These are phyloP conservation scores for Jamesozyma hellenica DNA, from an alignment of 805 yeast genomes.

Conservation along the genomic window DNA sequence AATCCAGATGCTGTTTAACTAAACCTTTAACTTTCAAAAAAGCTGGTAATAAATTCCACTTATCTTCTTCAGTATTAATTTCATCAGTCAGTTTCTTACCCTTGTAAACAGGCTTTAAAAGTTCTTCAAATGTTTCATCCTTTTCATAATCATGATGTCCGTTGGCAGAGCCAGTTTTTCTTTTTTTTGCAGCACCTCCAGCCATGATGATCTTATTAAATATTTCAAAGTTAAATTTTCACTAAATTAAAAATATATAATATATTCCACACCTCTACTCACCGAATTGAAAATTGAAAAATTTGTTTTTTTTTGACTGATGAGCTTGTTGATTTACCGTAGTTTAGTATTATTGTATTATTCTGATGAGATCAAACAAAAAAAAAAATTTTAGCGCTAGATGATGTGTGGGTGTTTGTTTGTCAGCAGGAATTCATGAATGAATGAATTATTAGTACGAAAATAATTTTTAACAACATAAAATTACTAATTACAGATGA, in stretches of 20 bases:
- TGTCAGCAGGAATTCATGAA: too few species aligned
- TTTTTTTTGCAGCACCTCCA: conserved; percentile 5
- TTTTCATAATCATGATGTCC: conserved; percentile 12
- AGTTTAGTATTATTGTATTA: too few species aligned
- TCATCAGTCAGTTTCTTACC: conserved; percentile 85
- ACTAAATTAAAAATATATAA: conserved; percentile 42
- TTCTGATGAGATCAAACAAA: too few species aligned
- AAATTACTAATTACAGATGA: too few species aligned
- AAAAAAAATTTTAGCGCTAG: not conserved
- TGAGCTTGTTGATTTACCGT: too few species aligned
- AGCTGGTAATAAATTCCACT: conserved; percentile 95
- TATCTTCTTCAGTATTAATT: conserved; percentile 84
- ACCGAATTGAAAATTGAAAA: conserved; percentile 41
- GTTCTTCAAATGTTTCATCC: conserved; percentile 63
- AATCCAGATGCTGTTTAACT: conserved; percentile 94
- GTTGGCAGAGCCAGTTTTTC: conserved; percentile 4
- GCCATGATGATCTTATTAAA: conserved; percentile 7
- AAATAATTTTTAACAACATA: too few species aligned
- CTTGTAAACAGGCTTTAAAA: conserved; percentile 69
- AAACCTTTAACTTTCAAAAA: conserved; percentile 90
- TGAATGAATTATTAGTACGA: too few species aligned
- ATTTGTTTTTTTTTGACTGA: too few species aligned
- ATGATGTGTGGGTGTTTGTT: not conserved
- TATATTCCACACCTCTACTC: conserved; percentile 72
- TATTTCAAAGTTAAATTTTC: conserved; percentile 24